phyloP scores from a whole-genome alignment of 2,329 filamentous ascomycete species.

The Ampelomyces quisqualis region DNA sequence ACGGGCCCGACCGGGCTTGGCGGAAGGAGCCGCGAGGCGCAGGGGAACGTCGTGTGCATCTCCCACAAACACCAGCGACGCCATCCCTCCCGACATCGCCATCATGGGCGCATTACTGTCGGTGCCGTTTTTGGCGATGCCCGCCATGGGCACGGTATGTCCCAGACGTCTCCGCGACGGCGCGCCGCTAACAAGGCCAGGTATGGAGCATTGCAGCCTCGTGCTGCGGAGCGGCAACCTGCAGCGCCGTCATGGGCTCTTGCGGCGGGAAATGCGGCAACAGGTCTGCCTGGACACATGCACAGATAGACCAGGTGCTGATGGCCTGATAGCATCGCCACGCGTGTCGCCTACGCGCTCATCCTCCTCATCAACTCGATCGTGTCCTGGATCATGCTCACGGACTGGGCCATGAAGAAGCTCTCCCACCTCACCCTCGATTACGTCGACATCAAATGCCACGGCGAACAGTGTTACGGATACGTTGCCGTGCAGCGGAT shows the following conservation, averaged over 20 bases:
- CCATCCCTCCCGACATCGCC: slow-evolving; percentile 16
- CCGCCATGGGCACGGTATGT: slow-evolving; percentile 81
- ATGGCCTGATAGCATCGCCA: slow-evolving; percentile 70
- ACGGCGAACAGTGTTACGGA: slow-evolving; percentile 86
- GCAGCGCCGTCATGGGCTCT: slow-evolving; percentile 90
- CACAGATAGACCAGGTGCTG: slow-evolving; percentile 5
- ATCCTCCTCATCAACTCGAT: slow-evolving; percentile 96
- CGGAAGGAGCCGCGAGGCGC: slow-evolving; percentile 9
- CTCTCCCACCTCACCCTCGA: slow-evolving; percentile 88
- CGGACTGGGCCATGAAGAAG: slow-evolving; percentile 96
- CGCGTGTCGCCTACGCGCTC: slow-evolving; percentile 92
- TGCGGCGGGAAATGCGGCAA: slow-evolving; percentile 92
- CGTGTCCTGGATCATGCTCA: slow-evolving; percentile 98
- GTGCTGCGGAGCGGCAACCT: slow-evolving; percentile 95
- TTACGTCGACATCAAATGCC: slow-evolving; percentile 91
- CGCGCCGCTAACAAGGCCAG: slow-evolving; percentile 49
- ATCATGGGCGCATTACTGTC: slow-evolving; percentile 89
- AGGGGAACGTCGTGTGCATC: slow-evolving; percentile 19
- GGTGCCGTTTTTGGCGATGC: slow-evolving; percentile 82
- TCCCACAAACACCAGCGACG: slow-evolving; percentile 12
- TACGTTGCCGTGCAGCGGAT: slow-evolving; percentile 97
- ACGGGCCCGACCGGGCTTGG: slow-evolving; percentile 15
- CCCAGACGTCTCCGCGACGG: slow-evolving; percentile 5
- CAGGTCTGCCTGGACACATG: slow-evolving; percentile 57
- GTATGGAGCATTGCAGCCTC: slow-evolving; percentile 77